A percentile compares a stretch with the other conserved stretches of the same genome.
phyloP scores from a whole-genome alignment of 176 grass and related monocot species.

The Cenchrus americanus region DNA sequence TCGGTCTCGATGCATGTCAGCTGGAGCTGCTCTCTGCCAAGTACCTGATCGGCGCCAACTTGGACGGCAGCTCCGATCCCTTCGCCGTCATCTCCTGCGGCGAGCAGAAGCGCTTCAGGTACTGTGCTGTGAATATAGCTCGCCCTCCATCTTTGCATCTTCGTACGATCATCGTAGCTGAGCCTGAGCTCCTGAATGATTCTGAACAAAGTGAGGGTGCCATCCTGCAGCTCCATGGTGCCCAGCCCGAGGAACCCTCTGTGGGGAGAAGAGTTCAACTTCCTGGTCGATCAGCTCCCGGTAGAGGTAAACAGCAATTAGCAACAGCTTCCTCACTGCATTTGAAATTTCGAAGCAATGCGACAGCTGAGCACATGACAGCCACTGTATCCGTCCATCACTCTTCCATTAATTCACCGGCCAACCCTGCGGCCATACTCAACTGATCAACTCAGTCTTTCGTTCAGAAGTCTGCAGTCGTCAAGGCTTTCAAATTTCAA shows the following conservation, averaged over 20 bases:
- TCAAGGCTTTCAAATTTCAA: background rate
- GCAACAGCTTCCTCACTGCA: background rate
- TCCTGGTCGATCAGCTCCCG: slow-evolving; percentile 70
- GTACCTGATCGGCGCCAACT: slow-evolving; percentile 88
- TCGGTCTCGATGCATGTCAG: slow-evolving; percentile 22
- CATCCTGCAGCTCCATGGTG: slow-evolving; percentile 72
- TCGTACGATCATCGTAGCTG: background rate
- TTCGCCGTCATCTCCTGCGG: slow-evolving; percentile 78
- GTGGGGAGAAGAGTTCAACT: slow-evolving; percentile 92
- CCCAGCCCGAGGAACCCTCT: slow-evolving; percentile 82
- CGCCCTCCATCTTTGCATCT: background rate
- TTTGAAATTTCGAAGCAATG: background rate
- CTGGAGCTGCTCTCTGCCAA: slow-evolving; percentile 91
- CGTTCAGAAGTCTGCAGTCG: too few species aligned
- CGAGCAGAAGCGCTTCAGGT: slow-evolving; percentile 76
- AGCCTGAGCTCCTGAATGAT: background rate
- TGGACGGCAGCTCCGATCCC: slow-evolving; percentile 80
- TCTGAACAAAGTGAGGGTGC: background rate
- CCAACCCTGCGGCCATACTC: background rate
- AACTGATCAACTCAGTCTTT: too few species aligned
- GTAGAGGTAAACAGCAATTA: slow-evolving; percentile 55
- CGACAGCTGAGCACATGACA: background rate
- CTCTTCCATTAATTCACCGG: slow-evolving; percentile 15
- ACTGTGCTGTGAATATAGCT: background rate
- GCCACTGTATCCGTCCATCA: slow-evolving; percentile 1